A percentile compares a stretch with the other conserved stretches of the same genome.
Evolutionary conservation across 2,329 filamentous ascomycete genomes (phyloP).

Genomic region (Colletotrichum lentis): DNA sequence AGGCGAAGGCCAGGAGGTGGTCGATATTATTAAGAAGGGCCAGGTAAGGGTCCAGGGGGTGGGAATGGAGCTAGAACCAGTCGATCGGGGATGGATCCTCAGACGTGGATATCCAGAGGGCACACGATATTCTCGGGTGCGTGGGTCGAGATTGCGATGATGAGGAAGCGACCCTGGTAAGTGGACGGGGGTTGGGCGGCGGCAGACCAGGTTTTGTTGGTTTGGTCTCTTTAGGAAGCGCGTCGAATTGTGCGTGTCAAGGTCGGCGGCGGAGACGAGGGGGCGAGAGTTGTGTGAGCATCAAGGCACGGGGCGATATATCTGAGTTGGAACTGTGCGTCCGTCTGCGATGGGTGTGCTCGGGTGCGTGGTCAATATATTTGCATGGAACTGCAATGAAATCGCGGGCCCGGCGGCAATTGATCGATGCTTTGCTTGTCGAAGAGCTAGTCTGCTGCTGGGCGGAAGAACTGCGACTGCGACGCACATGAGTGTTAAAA

Average conservation of each 20-base stretch:
- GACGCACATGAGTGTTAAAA: conserved; percentile 31
- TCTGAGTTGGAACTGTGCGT: not conserved
- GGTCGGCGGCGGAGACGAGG: conserved; percentile 1
- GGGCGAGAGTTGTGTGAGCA: conserved; percentile 8
- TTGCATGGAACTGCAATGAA: conserved; percentile 4
- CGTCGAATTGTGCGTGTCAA: conserved; percentile 5
- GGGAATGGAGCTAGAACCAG: conserved; percentile 40
- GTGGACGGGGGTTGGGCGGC: conserved; percentile 24
- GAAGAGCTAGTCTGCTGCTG: conserved; percentile 16
- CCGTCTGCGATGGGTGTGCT: conserved; percentile 9
- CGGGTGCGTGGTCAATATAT: not conserved
- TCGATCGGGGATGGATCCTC: conserved; percentile 40
- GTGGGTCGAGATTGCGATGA: conserved; percentile 38
- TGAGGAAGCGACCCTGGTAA: conserved; percentile 33
- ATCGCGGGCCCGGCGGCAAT: conserved; percentile 18
- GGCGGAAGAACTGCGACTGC: conserved; percentile 26
- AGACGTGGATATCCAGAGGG: conserved; percentile 33
- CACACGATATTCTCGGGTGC: conserved; percentile 33
- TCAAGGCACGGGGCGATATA: conserved; percentile 5
- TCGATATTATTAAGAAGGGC: conserved; percentile 42
- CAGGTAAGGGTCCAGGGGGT: conserved; percentile 39
- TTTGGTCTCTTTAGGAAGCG: conserved; percentile 20
- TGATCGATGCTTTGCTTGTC: conserved; percentile 19
- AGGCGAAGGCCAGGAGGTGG: conserved; percentile 42
- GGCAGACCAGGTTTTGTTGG: conserved; percentile 29